Evolutionary conservation across 495 filamentous ascomycete species (phyloP).

Genomic region (Sabuloglossum arenarium): DNA sequence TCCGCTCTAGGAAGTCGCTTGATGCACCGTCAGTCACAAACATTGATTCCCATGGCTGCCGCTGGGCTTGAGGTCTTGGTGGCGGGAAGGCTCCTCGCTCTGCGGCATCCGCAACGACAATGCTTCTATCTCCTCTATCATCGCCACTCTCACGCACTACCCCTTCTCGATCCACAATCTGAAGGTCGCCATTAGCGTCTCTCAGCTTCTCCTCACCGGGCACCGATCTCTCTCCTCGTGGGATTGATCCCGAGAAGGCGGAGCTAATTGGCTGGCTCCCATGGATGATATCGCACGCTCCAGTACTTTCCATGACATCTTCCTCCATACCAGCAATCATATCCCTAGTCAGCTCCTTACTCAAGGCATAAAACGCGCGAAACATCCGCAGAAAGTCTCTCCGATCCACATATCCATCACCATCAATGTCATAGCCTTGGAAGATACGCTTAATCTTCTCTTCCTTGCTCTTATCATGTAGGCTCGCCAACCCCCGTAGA

Average conservation of each 20-base stretch:
- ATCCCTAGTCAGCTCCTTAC: constrained; percentile 64
- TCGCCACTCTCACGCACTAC: constrained; percentile 24
- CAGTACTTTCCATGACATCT: constrained; percentile 46
- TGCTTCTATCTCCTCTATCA: constrained; percentile 27
- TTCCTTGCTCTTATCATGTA: constrained; percentile 44
- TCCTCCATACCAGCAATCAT: constrained; percentile 68
- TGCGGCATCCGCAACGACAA: constrained; percentile 26
- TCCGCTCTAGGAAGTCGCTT: constrained; percentile 1
- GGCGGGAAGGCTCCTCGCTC: constrained; percentile 20
- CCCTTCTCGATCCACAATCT: constrained; percentile 32
- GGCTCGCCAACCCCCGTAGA: constrained; percentile 57
- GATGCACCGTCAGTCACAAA: not conserved
- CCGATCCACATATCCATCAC: constrained; percentile 69
- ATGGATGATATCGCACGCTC: constrained; percentile 50
- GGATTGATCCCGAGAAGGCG: constrained; percentile 46
- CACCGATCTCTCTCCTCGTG: constrained; percentile 32
- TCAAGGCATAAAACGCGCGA: constrained; percentile 70
- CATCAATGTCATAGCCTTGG: constrained; percentile 75
- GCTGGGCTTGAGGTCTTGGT: constrained; percentile 13
- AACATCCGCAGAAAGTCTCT: constrained; percentile 88
- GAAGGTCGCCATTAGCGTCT: constrained; percentile 36
- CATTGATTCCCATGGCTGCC: not conserved
- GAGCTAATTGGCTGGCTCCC: constrained; percentile 61
- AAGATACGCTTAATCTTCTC: constrained; percentile 60
- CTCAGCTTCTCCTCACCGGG: constrained; percentile 41